A percentile compares a stretch with the other conserved stretches of the same genome.
Evolutionary conservation across 306 rosid genomes (phyloP).

Genomic region (Rosa rugosa): DNA sequence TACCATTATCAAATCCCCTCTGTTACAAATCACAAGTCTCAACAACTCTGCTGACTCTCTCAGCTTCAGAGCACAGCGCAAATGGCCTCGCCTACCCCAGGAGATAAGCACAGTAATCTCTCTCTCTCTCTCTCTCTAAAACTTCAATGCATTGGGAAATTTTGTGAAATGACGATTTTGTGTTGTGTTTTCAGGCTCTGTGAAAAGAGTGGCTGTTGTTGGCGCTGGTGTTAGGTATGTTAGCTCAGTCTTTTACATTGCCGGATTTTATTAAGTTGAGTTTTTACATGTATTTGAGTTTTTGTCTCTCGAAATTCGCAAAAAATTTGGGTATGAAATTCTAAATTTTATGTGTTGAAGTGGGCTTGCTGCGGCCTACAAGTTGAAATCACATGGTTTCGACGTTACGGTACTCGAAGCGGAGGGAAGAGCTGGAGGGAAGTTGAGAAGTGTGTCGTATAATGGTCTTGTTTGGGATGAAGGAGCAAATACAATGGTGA

Average conservation of each 20-base stretch:
- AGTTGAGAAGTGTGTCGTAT: slow-evolving; percentile 67
- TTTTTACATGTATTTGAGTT: not conserved
- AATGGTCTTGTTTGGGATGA: slow-evolving; percentile 88
- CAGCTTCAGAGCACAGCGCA: not conserved
- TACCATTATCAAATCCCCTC: not conserved
- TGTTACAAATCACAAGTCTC: not conserved
- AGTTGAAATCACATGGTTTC: slow-evolving; percentile 77
- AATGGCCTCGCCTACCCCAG: slow-evolving; percentile 52
- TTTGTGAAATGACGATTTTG: not conserved
- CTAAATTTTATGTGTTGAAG: slow-evolving; percentile 24
- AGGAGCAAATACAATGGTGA: slow-evolving; percentile 97
- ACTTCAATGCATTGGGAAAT: not conserved
- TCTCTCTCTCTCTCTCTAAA: slow-evolving; percentile 9
- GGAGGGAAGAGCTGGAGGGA: slow-evolving; percentile 84
- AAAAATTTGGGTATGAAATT: slow-evolving; percentile 5
- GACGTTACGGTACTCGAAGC: slow-evolving; percentile 80
- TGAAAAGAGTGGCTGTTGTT: slow-evolving; percentile 77
- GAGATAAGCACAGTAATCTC: slow-evolving; percentile 39
- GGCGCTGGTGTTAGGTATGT: slow-evolving; percentile 92
- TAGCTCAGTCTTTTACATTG: not conserved
- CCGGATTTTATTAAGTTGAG: not conserved
- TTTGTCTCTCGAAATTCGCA: not conserved
- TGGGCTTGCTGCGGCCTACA: slow-evolving; percentile 96
- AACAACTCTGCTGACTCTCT: not conserved
- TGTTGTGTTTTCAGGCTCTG: slow-evolving; percentile 47